Conservation (phyloP, 2,329 filamentous ascomycete genomes). For the Pyricularia grisea region DNA sequence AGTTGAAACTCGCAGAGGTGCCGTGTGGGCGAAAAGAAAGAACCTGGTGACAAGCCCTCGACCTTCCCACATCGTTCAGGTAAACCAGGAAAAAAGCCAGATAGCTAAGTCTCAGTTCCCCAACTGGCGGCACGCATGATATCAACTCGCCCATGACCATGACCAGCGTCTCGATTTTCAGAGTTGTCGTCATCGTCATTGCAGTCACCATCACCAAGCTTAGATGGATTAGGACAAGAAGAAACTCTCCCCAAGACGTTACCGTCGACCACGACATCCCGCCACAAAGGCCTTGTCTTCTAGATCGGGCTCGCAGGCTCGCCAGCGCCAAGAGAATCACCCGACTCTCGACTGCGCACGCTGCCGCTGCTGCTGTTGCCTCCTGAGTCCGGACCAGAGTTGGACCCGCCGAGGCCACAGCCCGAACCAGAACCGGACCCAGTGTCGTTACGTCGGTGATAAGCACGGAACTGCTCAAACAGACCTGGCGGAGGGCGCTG, state of each 20-base stretch:
- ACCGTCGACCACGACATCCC: background rate
- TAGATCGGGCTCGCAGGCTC: constrained; percentile 41
- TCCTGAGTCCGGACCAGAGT: constrained; percentile 17
- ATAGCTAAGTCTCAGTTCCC: background rate
- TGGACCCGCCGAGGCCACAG: constrained; percentile 16
- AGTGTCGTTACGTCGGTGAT: constrained; percentile 6
- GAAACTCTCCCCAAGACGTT: background rate
- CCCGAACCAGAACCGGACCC: constrained; percentile 17
- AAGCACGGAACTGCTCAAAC: constrained; percentile 5
- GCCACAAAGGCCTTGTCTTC: background rate
- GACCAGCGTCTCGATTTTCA: background rate
- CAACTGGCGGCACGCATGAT: background rate
- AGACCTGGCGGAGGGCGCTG: constrained; percentile 3
- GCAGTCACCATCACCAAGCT: background rate
- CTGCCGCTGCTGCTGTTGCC: constrained; percentile 30
- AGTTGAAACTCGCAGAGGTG: background rate
- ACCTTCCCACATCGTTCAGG: background rate
- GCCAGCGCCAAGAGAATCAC: constrained; percentile 35
- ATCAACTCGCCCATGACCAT: background rate
- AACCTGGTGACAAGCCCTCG: too few species aligned
- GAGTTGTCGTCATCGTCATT: background rate
- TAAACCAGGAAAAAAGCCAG: background rate
- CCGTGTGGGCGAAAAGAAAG: background rate
- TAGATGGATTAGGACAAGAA: background rate
- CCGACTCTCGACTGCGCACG: constrained; percentile 35